These are phyloP conservation scores for Arxiozyma telluris DNA, from an alignment of 1,139 yeast species.

Conservation along the genomic window DNA sequence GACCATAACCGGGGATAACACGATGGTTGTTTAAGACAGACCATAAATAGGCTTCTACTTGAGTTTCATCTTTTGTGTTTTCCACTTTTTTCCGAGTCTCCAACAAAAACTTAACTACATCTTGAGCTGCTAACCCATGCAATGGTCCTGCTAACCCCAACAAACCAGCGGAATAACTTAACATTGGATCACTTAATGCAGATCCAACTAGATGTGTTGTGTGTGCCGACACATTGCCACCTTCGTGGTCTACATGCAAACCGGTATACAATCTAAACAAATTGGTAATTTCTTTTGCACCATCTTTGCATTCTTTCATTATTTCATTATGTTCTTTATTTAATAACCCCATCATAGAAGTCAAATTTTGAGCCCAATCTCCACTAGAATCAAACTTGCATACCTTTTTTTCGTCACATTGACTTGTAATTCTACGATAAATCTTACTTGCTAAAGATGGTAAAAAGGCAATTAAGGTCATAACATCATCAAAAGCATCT, in stretches of 20 bases:
- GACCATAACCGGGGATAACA: slow-evolving; percentile 98
- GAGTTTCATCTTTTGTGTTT: slow-evolving; percentile 58
- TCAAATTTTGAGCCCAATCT: slow-evolving; percentile 44
- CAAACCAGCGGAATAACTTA: slow-evolving; percentile 88
- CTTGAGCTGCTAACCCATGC: slow-evolving; percentile 98
- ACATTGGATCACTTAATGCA: slow-evolving; percentile 87
- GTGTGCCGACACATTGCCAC: slow-evolving; percentile 97
- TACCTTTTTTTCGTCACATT: slow-evolving; percentile 76
- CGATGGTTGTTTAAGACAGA: slow-evolving; percentile 83
- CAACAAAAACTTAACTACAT: slow-evolving; percentile 88
- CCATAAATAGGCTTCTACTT: slow-evolving; percentile 86
- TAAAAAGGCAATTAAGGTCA: slow-evolving; percentile 81
- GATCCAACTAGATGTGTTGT: slow-evolving; percentile 96
- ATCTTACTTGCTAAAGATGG: slow-evolving; percentile 75
- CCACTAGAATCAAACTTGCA: slow-evolving; percentile 58
- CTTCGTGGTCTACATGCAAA: slow-evolving; percentile 96
- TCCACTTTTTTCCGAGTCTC: slow-evolving; percentile 43
- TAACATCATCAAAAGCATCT: slow-evolving; percentile 81
- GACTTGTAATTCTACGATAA: slow-evolving; percentile 71
- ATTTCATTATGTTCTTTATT: neutral
- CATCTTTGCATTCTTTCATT: neutral
- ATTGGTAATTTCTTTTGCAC: slow-evolving; percentile 52
- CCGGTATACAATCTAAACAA: slow-evolving; percentile 89
- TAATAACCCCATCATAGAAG: slow-evolving; percentile 1
- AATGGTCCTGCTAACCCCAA: slow-evolving; percentile 98